Percentiles rank a stretch among this genome's conserved stretches.
Conservation (phyloP, 495 filamentous ascomycete genomes). For the Penicillium mononematosum region DNA sequence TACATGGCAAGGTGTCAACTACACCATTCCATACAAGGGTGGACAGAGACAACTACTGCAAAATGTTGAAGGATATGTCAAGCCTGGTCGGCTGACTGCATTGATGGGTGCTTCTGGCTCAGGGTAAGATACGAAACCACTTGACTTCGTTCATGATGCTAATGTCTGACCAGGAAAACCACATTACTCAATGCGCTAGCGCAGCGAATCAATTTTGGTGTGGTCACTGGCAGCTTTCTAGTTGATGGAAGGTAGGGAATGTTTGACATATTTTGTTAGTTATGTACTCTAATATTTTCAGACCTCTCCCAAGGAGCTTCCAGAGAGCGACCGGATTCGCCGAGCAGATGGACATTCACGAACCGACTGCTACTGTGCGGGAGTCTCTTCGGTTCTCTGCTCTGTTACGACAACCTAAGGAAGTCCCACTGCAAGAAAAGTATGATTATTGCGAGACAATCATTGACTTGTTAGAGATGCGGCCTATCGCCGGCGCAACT, state of each 20-base stretch:
- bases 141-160: neutral
- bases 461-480: slow-evolving; percentile 61
- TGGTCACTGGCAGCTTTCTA: slow-evolving; percentile 50
- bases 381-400: slow-evolving; percentile 62
- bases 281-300: slow-evolving; percentile 15
- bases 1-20: slow-evolving; percentile 77
- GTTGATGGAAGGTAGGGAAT: slow-evolving; percentile 51
- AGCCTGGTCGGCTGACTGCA: slow-evolving; percentile 69
- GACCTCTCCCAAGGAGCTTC: slow-evolving; percentile 47
- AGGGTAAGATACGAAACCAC: slow-evolving; percentile 37
- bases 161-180: slow-evolving; percentile 43
- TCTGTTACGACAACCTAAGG: slow-evolving; percentile 56
- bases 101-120: slow-evolving; percentile 67
- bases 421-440: slow-evolving; percentile 57
- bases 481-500: slow-evolving; percentile 52
- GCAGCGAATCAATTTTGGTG: slow-evolving; percentile 54
- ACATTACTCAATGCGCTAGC: slow-evolving; percentile 56
- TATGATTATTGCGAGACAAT: slow-evolving; percentile 62
- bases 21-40: slow-evolving; percentile 64
- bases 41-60: slow-evolving; percentile 58
- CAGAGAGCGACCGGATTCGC: slow-evolving; percentile 57
- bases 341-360: slow-evolving; percentile 64
- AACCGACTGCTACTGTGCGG: slow-evolving; percentile 58
- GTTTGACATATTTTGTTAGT: neutral
- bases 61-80: slow-evolving; percentile 67